A percentile compares a stretch with the other conserved stretches of the same genome.
Evolutionary conservation across 2,329 filamentous ascomycete species (phyloP).

Genomic region (Aspergillus sp.): DNA sequence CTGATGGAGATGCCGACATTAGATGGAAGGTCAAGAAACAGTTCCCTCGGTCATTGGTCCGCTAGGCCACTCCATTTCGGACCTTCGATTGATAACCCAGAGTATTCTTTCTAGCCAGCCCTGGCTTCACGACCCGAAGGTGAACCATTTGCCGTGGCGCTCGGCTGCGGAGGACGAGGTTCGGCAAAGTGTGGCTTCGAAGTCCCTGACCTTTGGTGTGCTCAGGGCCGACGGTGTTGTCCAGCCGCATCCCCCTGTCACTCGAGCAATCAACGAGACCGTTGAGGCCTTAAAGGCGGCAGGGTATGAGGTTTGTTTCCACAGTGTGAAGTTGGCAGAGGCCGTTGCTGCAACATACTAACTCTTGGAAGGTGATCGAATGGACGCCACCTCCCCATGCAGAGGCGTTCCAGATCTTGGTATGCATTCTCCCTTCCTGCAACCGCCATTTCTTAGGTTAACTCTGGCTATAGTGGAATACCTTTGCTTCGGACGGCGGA

Average conservation of each 20-base stretch:
- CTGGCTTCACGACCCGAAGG: no score
- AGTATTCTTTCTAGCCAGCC: no score
- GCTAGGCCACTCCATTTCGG: no score
- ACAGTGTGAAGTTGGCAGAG: not conserved
- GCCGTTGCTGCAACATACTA: no score
- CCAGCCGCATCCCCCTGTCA: not conserved
- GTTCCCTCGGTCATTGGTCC: no score
- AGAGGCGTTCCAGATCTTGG: not conserved
- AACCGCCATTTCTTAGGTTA: not conserved
- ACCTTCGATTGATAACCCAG: no score
- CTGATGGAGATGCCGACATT: no score
- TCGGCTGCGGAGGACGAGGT: no score
- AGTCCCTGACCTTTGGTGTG: not conserved
- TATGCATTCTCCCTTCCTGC: not conserved
- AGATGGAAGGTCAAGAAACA: no score
- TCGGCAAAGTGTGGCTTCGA: no score
- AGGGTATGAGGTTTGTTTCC: not conserved
- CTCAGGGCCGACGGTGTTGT: not conserved
- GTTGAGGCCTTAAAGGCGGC: not conserved
- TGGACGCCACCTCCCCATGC: not conserved
- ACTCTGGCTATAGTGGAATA: not conserved
- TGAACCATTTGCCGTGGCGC: no score
- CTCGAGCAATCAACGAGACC: not conserved
- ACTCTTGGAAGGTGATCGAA: not conserved
- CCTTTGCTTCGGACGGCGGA: not conserved